phyloP scores from a whole-genome alignment of 2,329 filamentous ascomycete genomes.

The Teratosphaeria gauchensis region DNA sequence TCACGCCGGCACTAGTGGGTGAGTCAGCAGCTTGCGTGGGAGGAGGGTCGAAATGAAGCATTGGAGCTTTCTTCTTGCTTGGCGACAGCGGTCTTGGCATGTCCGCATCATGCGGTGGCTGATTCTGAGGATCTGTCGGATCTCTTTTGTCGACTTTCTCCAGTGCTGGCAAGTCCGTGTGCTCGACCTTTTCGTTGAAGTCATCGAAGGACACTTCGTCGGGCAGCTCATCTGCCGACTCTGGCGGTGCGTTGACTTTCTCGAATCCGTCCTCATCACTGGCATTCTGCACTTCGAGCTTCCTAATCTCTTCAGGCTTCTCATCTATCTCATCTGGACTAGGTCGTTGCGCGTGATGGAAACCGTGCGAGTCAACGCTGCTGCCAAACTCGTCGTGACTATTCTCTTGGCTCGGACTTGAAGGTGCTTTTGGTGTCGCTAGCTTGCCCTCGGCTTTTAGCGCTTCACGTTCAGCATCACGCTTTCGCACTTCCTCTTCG shows the following conservation, averaged over 20 bases:
- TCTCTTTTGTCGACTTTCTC: conserved; percentile 20
- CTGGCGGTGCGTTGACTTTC: conserved; percentile 56
- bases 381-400: conserved; percentile 39
- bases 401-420: conserved; percentile 46
- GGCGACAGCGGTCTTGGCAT: conserved; percentile 23
- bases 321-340: conserved; percentile 32
- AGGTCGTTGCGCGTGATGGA: conserved; percentile 40
- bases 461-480: conserved; percentile 73
- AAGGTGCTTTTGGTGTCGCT: conserved; percentile 42
- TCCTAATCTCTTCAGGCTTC: conserved; percentile 57
- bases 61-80: conserved; percentile 14
- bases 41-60: conserved; percentile 19
- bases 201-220: conserved; percentile 61
- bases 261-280: conserved; percentile 91
- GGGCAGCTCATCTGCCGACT: conserved; percentile 47
- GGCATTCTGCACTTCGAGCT: conserved; percentile 67
- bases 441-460: conserved; percentile 70
- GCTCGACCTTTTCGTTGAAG: conserved; percentile 46
- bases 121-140: conserved; percentile 8
- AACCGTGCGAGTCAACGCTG: conserved; percentile 43
- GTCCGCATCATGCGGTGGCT: conserved; percentile 7
- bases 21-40: conserved; percentile 31
- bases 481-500: conserved; percentile 70
- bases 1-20: conserved; percentile 45
- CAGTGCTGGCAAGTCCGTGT: conserved; percentile 16